These are phyloP conservation scores for Ustilago nuda DNA, from an alignment of 1,284 basidiomycete species.

Conservation along the genomic window DNA sequence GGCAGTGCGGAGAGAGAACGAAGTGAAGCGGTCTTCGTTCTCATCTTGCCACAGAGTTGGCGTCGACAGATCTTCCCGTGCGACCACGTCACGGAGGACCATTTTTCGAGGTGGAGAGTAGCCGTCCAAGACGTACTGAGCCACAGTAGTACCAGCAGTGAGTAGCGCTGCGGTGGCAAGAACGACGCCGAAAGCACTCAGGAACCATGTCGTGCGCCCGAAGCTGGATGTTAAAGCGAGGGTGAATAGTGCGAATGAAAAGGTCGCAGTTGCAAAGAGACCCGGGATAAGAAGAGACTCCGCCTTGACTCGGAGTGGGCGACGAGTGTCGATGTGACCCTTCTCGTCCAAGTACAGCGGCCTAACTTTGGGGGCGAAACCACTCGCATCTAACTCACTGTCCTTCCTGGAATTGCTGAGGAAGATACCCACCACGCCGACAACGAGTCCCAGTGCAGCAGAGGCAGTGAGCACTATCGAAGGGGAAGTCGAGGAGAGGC, in stretches of 20 bases:
- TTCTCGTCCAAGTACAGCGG: conserved; percentile 56
- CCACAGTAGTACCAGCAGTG: conserved; percentile 8
- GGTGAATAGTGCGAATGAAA: conserved; percentile 50
- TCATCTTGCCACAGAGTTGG: conserved; percentile 30
- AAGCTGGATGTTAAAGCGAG: conserved; percentile 43
- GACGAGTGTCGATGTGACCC: conserved; percentile 51
- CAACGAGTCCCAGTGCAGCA: conserved; percentile 20
- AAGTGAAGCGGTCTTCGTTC: conserved; percentile 41
- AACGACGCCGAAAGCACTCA: conserved; percentile 34
- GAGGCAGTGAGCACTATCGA: conserved; percentile 28
- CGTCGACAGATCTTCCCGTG: conserved; percentile 30
- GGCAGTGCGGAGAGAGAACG: conserved; percentile 28
- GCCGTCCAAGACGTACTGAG: conserved; percentile 46
- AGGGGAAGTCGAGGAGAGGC: conserved; percentile 15
- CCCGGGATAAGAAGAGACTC: conserved; percentile 38
- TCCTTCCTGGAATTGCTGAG: conserved; percentile 24
- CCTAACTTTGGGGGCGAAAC: conserved; percentile 26
- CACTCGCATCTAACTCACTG: not conserved
- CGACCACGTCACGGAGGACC: conserved; percentile 37
- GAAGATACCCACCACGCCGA: conserved; percentile 17
- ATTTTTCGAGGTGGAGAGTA: conserved; percentile 35
- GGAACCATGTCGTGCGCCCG: conserved; percentile 30
- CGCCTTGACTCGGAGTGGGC: conserved; percentile 30
- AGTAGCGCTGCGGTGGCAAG: conserved; percentile 30
- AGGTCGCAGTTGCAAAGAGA: conserved; percentile 23